These are phyloP conservation scores for Bocquillonia castaneifolia DNA, from an alignment of 441 rosid genomes.

Conservation along the genomic window DNA sequence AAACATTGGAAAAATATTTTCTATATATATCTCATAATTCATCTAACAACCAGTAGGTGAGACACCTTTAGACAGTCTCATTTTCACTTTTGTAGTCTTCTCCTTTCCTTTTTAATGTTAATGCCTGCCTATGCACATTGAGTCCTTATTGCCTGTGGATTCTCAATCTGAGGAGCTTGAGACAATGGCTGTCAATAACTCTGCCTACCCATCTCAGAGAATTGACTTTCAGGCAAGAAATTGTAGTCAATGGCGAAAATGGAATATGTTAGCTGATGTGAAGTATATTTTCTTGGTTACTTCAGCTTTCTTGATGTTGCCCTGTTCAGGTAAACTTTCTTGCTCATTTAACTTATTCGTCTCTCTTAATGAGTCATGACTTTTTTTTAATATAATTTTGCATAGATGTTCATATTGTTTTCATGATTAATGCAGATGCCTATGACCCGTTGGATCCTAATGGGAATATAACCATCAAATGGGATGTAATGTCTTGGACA, in stretches of 20 bases:
- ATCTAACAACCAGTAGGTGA: conserved; percentile 48
- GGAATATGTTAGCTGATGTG: conserved; percentile 18
- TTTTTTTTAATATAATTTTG: no score
- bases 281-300: conserved; percentile 27
- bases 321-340: conserved; percentile 39
- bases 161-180: conserved; percentile 6
- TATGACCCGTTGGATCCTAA: conserved; percentile 68
- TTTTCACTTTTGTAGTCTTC: conserved; percentile 3
- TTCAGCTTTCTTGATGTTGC: conserved; percentile 30
- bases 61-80: conserved; percentile 28
- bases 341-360: not conserved
- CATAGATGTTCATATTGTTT: not conserved
- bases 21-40: conserved; percentile 13
- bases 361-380: not conserved
- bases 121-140: not conserved
- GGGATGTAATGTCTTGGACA: conserved; percentile 76
- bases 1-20: conserved; percentile 4
- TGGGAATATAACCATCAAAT: conserved; percentile 65
- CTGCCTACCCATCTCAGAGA: conserved; percentile 2
- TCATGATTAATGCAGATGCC: conserved; percentile 36
- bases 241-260: not conserved
- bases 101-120: conserved; percentile 26
- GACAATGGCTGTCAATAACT: conserved; percentile 21
- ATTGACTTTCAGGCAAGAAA: conserved; percentile 6
- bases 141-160: conserved; percentile 19